Evolutionary conservation across 495 filamentous ascomycete species (phyloP).

Genomic region (Aspergillus hancockii): DNA sequence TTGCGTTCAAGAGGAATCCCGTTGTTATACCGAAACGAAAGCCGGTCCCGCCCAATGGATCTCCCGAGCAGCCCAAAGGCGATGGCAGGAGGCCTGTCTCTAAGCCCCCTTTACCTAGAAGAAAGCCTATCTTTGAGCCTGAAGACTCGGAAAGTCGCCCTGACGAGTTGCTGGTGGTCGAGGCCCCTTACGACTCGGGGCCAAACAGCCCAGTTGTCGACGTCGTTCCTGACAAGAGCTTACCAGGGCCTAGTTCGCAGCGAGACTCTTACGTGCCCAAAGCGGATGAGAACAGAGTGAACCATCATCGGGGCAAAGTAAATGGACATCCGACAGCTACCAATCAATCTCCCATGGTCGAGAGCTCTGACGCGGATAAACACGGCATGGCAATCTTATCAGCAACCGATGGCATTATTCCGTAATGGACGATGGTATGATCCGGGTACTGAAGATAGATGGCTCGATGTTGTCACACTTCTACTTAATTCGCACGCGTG

Average conservation of each 20-base stretch:
- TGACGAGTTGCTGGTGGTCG: slow-evolving; percentile 52
- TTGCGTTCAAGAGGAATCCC: slow-evolving; percentile 57
- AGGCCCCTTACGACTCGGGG: slow-evolving; percentile 53
- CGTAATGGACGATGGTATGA: not conserved
- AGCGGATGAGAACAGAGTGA: not conserved
- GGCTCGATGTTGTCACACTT: too few relatives aligned
- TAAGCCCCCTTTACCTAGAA: slow-evolving; percentile 34
- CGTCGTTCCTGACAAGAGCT: slow-evolving; percentile 18
- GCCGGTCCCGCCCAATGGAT: slow-evolving; percentile 46
- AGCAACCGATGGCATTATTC: slow-evolving; percentile 20
- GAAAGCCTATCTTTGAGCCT: slow-evolving; percentile 36
- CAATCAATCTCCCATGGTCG: not conserved
- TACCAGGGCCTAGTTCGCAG: slow-evolving; percentile 1
- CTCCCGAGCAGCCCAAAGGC: slow-evolving; percentile 31
- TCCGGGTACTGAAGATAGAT: not conserved
- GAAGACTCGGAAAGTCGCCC: slow-evolving; percentile 17
- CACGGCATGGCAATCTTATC: slow-evolving; percentile 17
- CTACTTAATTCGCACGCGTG: too few relatives aligned
- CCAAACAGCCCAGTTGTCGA: slow-evolving; percentile 49
- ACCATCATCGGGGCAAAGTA: not conserved
- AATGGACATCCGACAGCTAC: slow-evolving; percentile 1
- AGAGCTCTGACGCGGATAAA: slow-evolving; percentile 2
- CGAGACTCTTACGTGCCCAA: not conserved
- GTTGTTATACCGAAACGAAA: slow-evolving; percentile 63
- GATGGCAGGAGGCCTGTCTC: slow-evolving; percentile 28